Percentiles rank a stretch among this genome's conserved stretches.
Evolutionary conservation across 2,329 filamentous ascomycete genomes (phyloP).

Genomic region (Blumeria graminis): DNA sequence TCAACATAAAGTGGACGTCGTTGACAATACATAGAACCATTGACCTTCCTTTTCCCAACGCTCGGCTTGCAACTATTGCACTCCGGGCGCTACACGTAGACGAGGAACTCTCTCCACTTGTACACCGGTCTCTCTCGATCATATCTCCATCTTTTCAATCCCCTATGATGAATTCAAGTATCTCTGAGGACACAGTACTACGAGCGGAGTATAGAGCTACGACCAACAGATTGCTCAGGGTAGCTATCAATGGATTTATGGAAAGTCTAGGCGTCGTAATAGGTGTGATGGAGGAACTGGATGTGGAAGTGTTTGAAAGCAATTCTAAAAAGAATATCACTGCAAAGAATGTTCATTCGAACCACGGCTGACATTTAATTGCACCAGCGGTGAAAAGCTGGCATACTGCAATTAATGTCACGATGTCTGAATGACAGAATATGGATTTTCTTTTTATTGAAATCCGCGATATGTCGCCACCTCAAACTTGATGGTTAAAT

Average conservation of each 20-base stretch:
- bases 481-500: too few relatives aligned
- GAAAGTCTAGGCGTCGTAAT: slow-evolving; percentile 67
- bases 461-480: too few relatives aligned
- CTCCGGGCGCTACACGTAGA: slow-evolving; percentile 61
- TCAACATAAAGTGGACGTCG: not conserved
- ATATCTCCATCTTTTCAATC: slow-evolving; percentile 6
- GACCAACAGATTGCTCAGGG: slow-evolving; percentile 88
- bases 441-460: too few relatives aligned
- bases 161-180: not conserved
- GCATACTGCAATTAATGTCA: too few relatives aligned
- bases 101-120: slow-evolving; percentile 65
- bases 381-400: too few relatives aligned
- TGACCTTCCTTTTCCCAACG: slow-evolving; percentile 45
- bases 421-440: too few relatives aligned
- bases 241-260: slow-evolving; percentile 91
- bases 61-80: slow-evolving; percentile 54
- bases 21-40: slow-evolving; percentile 7
- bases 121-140: slow-evolving; percentile 42
- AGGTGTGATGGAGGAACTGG: slow-evolving; percentile 74
- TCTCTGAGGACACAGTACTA: slow-evolving; percentile 27
- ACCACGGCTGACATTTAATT: too few relatives aligned
- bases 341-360: too few relatives aligned
- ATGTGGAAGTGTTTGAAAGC: slow-evolving; percentile 31
- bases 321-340: too few relatives aligned
- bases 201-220: slow-evolving; percentile 61